Base-by-base conservation (phyloP, 345 rosid species). In the Boechera divaricarpa region DNA sequence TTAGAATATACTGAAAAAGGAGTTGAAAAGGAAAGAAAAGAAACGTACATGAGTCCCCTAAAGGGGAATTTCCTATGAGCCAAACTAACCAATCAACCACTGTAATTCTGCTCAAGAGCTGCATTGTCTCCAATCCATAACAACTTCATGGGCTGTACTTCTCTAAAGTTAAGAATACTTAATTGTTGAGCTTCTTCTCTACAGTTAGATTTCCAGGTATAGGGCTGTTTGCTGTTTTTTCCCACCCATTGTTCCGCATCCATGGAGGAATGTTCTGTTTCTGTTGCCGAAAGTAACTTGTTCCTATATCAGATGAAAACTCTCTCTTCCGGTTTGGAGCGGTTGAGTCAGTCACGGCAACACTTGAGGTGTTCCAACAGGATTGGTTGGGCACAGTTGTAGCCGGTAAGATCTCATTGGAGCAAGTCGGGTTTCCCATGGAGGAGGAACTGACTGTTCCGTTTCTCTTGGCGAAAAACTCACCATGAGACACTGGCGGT, bases 211-310 rank as follows among this genome's bases (percentile, higher is more conserved):
- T 67, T 38, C 44, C 77, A 41, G 82, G 78, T 72, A 72, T 59
- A 59, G 74, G 36, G 44, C 38, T 67, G 72, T 39, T 77, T 38
- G 63, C 58, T 67, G 72, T 59, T 72, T 72, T 73, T 28, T 60
- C 81, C 77, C 84, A 84, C 79, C 80, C 82, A 68, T 86, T 80
- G 63, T 82, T 79, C 82, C 88, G 77, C 51, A 85, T 64, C 94
- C 97, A 88, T 2, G 94, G 98, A 4, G 84, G 86, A 74, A 79
- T 75, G 58, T 75, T 87, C 83, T 85, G 84, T 78, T 90, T 93
- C 81, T 89, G 97, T 81, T 90, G 97, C 83, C 85, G 85, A 61
- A 89, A 93, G 87, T 88, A 90, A 81, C 87, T 86, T 70, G 73
- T 88, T 62, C 94, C 91, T 82, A 93, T 69, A 83, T 87, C 94